Evolutionary conservation across 441 rosid genomes (phyloP).

Genomic region (Viola pubescens): DNA sequence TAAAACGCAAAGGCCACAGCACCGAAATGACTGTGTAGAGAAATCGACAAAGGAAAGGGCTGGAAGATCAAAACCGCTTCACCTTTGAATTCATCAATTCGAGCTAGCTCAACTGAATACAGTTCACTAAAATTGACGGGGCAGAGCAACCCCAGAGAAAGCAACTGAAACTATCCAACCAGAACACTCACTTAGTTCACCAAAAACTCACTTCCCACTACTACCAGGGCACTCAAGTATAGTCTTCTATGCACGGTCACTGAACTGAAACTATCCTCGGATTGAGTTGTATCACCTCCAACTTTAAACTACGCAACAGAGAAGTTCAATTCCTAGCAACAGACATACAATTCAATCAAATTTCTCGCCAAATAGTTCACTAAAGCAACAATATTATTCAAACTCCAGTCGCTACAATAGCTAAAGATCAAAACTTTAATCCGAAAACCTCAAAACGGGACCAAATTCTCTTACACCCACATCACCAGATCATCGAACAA

Average conservation of each 20-base stretch:
- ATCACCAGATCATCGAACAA: conserved; percentile 18
- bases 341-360: neutral
- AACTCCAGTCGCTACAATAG: neutral
- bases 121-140: conserved; percentile 12
- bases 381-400: neutral
- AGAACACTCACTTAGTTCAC: neutral
- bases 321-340: conserved; percentile 1
- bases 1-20: neutral
- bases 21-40: neutral
- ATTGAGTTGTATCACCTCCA: neutral
- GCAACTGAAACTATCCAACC: conserved; percentile 3
- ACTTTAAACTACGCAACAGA: conserved; percentile 3
- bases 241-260: conserved; percentile 12
- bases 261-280: neutral
- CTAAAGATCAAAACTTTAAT: conserved; percentile 12
- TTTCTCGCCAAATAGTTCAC: neutral
- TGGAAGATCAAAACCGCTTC: conserved; percentile 9
- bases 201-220: conserved; percentile 6
- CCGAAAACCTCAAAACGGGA: conserved; percentile 1
- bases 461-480: conserved; percentile 15
- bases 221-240: conserved; percentile 8
- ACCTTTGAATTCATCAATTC: conserved; percentile 6
- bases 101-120: conserved; percentile 10
- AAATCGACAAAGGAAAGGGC: conserved; percentile 1
- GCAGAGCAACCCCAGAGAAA: conserved; percentile 6